These are phyloP conservation scores for Akebia trifoliata DNA, from an alignment of 164 flowering plant species.

Conservation along the genomic window DNA sequence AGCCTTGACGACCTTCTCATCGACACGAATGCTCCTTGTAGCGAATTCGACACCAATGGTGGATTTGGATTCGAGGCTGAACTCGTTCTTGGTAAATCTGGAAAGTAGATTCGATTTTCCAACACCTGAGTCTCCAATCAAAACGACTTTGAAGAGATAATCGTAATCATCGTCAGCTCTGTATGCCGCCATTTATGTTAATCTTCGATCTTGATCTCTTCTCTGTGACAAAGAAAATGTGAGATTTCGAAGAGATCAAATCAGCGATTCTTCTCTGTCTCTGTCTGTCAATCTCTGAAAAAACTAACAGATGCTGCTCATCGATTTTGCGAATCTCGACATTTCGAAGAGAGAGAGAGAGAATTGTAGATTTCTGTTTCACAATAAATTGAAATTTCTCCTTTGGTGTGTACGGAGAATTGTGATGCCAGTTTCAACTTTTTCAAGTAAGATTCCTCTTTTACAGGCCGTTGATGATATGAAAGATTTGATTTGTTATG, in stretches of 20 bases:
- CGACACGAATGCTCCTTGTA: slow-evolving; percentile 58
- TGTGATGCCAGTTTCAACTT: no score
- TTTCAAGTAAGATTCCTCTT: no score
- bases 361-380: no score
- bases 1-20: slow-evolving; percentile 68
- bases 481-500: no score
- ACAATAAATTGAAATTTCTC: no score
- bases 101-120: slow-evolving; percentile 61
- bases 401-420: no score
- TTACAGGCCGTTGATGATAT: no score
- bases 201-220: slow-evolving; percentile 1
- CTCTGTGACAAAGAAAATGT: not conserved
- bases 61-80: slow-evolving; percentile 67
- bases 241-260: not conserved
- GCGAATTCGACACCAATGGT: slow-evolving; percentile 80
- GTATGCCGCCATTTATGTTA: slow-evolving; percentile 42
- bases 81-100: slow-evolving; percentile 55
- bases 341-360: slow-evolving; percentile 3
- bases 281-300: not conserved
- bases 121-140: slow-evolving; percentile 71
- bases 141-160: slow-evolving; percentile 67
- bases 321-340: not conserved
- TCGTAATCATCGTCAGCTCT: slow-evolving; percentile 75
- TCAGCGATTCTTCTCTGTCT: not conserved
- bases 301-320: not conserved